Base-by-base conservation (phyloP, 1,284 basidiomycete genomes). In the Rugosomyces carneus region DNA sequence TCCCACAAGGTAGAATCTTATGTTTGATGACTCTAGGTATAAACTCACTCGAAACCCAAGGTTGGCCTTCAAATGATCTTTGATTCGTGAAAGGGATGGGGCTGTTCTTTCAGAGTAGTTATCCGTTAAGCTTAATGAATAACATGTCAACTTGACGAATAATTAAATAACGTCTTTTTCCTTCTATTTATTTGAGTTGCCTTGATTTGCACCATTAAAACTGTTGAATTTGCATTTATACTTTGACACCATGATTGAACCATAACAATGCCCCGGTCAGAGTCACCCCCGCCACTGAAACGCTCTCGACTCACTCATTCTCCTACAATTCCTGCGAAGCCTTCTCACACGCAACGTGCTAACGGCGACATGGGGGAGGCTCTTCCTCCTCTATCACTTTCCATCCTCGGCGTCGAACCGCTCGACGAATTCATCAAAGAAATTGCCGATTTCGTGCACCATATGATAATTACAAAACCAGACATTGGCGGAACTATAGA, bases 381-480 rank as follows among this genome's bases (percentile, higher is more conserved):
- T 13, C 53, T 81, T n/a, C 81, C 81, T 3, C 82, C 84, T 2
- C 74, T 95, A 23, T 89, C 90, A 18, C 78, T 92, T 16, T 92
- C 89, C 16, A 91, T 97, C 56, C 84, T 98, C 37, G 91, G 90
- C 47, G 83, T 94, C 40, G 90, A 94, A 58, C 93, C 95, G 2
- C 70, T 93, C 32, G 94, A 98, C 66, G 94, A 97, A 61, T 94
- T 98, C 62, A 92, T 93, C 50, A 80, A 79, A 58, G 85, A 90
- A 57, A 77, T 99, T 38, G 93, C 90, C 19, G 91, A 97, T 64
- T 99, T 93, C 67, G 73, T 98, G 19, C 78, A 88, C 64, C 79
- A 81, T 57, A 79, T 74, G 68, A 79, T 89, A 53, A 60, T 62
- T 49, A 78, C 68, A 10, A 72, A 73, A 16, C 73, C 78, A 1